Evolutionary conservation across 371 early-diverging fungal species (phyloP).

Genomic region (Syncephalastrum contaminatum): DNA sequence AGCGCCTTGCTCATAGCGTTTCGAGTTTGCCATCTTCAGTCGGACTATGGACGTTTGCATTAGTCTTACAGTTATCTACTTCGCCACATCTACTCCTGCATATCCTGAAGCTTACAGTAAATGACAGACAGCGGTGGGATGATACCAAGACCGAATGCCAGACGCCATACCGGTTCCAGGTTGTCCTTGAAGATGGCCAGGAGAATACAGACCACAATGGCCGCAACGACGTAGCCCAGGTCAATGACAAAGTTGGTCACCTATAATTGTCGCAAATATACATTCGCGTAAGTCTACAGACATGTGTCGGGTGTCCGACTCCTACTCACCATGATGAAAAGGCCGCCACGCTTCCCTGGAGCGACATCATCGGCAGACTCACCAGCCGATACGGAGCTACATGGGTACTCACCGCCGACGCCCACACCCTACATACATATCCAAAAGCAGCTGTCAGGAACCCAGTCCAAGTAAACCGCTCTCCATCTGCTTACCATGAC

Average conservation of each 20-base stretch:
- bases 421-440: slow-evolving; percentile 12
- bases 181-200: slow-evolving; percentile 51
- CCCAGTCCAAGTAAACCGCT: background rate
- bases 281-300: background rate
- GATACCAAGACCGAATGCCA: slow-evolving; percentile 55
- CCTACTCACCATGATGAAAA: slow-evolving; percentile 47
- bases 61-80: background rate
- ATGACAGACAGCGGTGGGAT: slow-evolving; percentile 60
- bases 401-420: slow-evolving; percentile 49
- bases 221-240: slow-evolving; percentile 57
- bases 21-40: slow-evolving; percentile 56
- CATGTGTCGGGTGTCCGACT: background rate
- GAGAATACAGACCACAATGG: slow-evolving; percentile 51
- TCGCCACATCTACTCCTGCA: background rate
- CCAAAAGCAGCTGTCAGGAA: background rate
- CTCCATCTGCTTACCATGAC: slow-evolving; percentile 56
- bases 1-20: slow-evolving; percentile 45
- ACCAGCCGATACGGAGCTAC: slow-evolving; percentile 56
- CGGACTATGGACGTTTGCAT: slow-evolving; percentile 33
- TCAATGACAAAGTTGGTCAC: slow-evolving; percentile 59
- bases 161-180: slow-evolving; percentile 55
- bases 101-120: slow-evolving; percentile 39
- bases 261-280: slow-evolving; percentile 13
- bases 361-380: slow-evolving; percentile 62
- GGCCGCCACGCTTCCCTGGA: slow-evolving; percentile 49